Percentiles rank a stretch among this genome's conserved stretches.
Conservation (phyloP, 2,329 filamentous ascomycete genomes). For the Calycina herbarum region DNA sequence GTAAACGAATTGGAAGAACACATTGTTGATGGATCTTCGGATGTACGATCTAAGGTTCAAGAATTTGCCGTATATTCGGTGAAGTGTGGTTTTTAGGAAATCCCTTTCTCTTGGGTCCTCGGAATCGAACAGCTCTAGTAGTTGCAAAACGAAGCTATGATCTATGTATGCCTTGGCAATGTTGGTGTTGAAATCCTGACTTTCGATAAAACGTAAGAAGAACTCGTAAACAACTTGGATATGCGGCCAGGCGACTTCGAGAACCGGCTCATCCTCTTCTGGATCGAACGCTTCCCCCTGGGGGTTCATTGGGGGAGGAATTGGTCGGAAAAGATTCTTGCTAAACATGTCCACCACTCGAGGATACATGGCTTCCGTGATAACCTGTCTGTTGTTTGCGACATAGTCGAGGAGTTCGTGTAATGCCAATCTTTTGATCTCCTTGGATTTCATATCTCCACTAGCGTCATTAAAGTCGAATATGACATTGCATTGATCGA, state of each 20-base stretch:
- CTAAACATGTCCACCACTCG: constrained; percentile 98
- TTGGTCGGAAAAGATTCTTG: constrained; percentile 96
- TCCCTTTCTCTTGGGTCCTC: constrained; percentile 96
- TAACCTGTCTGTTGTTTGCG: constrained; percentile 96
- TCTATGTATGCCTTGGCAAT: constrained; percentile 99
- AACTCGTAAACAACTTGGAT: constrained; percentile 99
- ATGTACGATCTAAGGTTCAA: constrained; percentile 97
- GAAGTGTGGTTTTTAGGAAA: constrained; percentile 96
- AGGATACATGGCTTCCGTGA: constrained; percentile 98
- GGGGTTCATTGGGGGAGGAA: constrained; percentile 94
- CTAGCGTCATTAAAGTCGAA: constrained; percentile 99
- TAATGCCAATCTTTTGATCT: constrained; percentile 94
- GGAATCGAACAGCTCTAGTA: constrained; percentile 97
- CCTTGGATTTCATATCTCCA: constrained; percentile 99
- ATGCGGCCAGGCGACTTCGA: constrained; percentile 98
- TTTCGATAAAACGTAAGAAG: constrained; percentile 98
- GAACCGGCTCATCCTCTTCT: constrained; percentile 95
- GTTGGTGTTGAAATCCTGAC: constrained; percentile 99
- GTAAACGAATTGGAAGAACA: constrained; percentile 99
- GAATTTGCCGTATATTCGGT: constrained; percentile 98
- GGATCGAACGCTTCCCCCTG: constrained; percentile 98
- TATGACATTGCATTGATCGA: constrained; percentile 99
- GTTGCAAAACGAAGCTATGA: constrained; percentile 92
- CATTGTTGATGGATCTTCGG: constrained; percentile 97
- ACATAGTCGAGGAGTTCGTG: constrained; percentile 98